These are phyloP conservation scores for Rhizomucor miehei DNA, from an alignment of 371 early-diverging fungal species.

Conservation along the genomic window DNA sequence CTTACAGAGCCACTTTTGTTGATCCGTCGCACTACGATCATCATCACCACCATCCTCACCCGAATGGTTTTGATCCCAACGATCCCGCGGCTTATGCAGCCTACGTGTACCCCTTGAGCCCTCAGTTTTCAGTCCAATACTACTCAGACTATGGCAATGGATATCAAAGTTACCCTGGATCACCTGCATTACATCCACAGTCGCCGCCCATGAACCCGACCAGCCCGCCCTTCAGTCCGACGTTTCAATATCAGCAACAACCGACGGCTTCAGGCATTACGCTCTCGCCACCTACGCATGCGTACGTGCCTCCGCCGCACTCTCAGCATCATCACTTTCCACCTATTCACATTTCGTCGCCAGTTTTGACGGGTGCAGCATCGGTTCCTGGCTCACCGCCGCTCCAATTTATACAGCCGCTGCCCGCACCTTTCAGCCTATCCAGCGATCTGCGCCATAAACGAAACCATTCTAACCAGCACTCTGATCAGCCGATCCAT, in stretches of 20 bases:
- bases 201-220: constrained; percentile 42
- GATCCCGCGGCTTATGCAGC: constrained; percentile 19
- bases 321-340: constrained; percentile 27
- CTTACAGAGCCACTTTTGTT: constrained; percentile 26
- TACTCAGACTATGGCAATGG: constrained; percentile 37
- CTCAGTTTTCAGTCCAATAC: constrained; percentile 45
- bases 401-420: constrained; percentile 12
- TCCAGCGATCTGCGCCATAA: constrained; percentile 7
- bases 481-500: constrained; percentile 5
- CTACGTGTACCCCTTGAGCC: constrained; percentile 46
- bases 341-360: constrained; percentile 40
- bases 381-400: constrained; percentile 25
- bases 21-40: constrained; percentile 18
- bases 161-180: constrained; percentile 48
- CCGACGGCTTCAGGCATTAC: constrained; percentile 29
- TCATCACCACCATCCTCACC: constrained; percentile 10
- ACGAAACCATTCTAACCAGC: constrained; percentile 6
- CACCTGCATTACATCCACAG: constrained; percentile 42
- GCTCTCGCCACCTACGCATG: constrained; percentile 29
- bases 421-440: constrained; percentile 16
- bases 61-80: constrained; percentile 17
- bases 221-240: constrained; percentile 44
- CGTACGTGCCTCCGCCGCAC: constrained; percentile 30
- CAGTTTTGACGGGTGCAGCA: constrained; percentile 29
- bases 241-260: constrained; percentile 28